These are phyloP conservation scores for Mucor velutinosus DNA, from an alignment of 371 early-diverging fungal genomes.

Conservation along the genomic window DNA sequence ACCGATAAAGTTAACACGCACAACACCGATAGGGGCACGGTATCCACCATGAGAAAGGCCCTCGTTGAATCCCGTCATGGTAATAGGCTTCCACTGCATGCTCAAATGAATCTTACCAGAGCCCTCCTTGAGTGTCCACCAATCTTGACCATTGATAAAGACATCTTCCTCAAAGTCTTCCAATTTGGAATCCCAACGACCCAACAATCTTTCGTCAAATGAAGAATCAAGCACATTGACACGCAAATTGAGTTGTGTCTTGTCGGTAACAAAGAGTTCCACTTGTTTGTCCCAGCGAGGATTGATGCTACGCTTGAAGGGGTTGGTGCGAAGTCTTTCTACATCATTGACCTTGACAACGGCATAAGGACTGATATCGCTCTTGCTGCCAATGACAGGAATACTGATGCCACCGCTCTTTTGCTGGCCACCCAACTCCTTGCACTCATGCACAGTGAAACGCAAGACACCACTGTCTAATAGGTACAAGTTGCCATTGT, in stretches of 20 bases:
- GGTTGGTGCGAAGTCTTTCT: constrained; percentile 39
- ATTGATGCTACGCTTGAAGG: constrained; percentile 55
- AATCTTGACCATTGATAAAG: constrained; percentile 47
- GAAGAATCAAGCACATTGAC: constrained; percentile 36
- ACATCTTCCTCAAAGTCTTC: constrained; percentile 36
- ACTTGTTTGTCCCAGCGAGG: constrained; percentile 58
- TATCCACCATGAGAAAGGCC: constrained; percentile 44
- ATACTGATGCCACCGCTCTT: constrained; percentile 40
- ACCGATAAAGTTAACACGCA: constrained; percentile 75
- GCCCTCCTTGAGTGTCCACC: constrained; percentile 52
- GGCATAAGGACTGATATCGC: constrained; percentile 52
- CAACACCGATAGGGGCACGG: constrained; percentile 78
- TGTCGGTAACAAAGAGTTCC: constrained; percentile 50
- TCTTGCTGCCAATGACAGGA: constrained; percentile 38
- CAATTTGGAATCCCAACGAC: constrained; percentile 33
- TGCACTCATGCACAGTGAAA: constrained; percentile 56
- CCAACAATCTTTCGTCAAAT: constrained; percentile 35
- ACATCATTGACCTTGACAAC: constrained; percentile 45
- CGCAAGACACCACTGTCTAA: constrained; percentile 58
- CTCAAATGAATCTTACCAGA: constrained; percentile 55
- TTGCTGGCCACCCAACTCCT: constrained; percentile 41
- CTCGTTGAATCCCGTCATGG: constrained; percentile 53
- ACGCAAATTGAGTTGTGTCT: constrained; percentile 36
- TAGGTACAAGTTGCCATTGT: background rate
- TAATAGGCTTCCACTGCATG: constrained; percentile 60